These are phyloP conservation scores for Venturia oleaginea DNA, from an alignment of 2,329 filamentous ascomycete genomes.

Conservation along the genomic window DNA sequence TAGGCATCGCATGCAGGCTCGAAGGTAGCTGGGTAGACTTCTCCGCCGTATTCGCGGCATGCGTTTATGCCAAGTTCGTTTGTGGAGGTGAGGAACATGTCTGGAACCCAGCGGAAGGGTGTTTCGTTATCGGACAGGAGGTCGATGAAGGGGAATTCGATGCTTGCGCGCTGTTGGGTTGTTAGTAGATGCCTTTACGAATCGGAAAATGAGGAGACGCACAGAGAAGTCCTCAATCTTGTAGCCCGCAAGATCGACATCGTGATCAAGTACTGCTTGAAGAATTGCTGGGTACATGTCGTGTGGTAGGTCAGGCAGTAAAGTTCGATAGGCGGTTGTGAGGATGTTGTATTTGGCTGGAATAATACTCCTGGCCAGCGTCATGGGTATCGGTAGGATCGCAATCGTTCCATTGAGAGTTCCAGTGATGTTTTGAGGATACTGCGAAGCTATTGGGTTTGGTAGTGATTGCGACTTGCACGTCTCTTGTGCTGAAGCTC, in stretches of 20 bases:
- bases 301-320: conserved; percentile 41
- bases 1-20: conserved; percentile 44
- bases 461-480: conserved; percentile 27
- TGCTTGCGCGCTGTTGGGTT: conserved; percentile 36
- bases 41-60: conserved; percentile 38
- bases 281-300: conserved; percentile 47
- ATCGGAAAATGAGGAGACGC: conserved; percentile 19
- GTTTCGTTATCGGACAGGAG: conserved; percentile 41
- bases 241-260: conserved; percentile 37
- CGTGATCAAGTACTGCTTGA: conserved; percentile 43
- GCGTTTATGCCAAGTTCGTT: conserved; percentile 38
- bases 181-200: conserved; percentile 14
- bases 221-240: conserved; percentile 42
- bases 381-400: conserved; percentile 43
- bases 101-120: conserved; percentile 43
- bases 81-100: conserved; percentile 37
- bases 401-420: conserved; percentile 46
- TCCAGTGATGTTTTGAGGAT: conserved; percentile 41
- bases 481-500: background rate
- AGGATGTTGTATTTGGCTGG: conserved; percentile 43
- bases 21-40: conserved; percentile 34
- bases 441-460: conserved; percentile 42
- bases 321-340: conserved; percentile 37
- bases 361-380: conserved; percentile 38
- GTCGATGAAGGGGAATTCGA: conserved; percentile 50